Evolutionary conservation across 108 stramenopile genomes (phyloP), one percentile per base, ranked within the genome.

Genomic region (Stephanodiscus triporus): DNA sequence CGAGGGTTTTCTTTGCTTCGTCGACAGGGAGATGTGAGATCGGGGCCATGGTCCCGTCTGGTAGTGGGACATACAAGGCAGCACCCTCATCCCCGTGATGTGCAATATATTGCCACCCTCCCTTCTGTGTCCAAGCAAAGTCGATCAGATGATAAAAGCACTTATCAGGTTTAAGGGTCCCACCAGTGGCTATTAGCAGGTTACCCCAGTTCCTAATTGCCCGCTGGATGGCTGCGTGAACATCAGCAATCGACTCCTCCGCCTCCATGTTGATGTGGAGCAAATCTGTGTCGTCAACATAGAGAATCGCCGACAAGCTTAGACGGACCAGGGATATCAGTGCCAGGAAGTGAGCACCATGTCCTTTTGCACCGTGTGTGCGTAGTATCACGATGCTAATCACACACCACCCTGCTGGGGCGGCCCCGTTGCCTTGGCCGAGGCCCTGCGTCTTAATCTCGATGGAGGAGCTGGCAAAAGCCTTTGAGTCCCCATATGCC

Each of bases 91-190:
- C 45, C 10, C n/a, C 59, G 0, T 47, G 19, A 20, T 50, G 38
- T 11, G 8, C 17, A 11, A 62, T 42, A 32, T 72, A 62, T 19
- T 38, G 20, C 53, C 72, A 73, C 0, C 42, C 38, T 9, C 72
- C 72, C 17, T 54, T 40, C 13, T 7, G 34, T 19, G 20, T 29
- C 63, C 72, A 64, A 2, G 17, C 45, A 22, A 71, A 71, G 43
- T 37, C 22, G 19, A 71, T 48, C 16, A 71, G 48, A 38, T 71
- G 47, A 13, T 63, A 63, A 24, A 64, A 64, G 50, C 72, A 73
- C 42, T 73, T 73, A 0, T 26, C 34, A n/a, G 72, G 72, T 38
- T 73, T 73, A 29, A 50, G 50, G 9, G 72, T 26, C 14, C 72
- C 63, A 9, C 72, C 72, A 4, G 63, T 50, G 7, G 50, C 72